Conservation (phyloP, 2,329 filamentous ascomycete genomes). For the Colletotrichum caudatum region DNA sequence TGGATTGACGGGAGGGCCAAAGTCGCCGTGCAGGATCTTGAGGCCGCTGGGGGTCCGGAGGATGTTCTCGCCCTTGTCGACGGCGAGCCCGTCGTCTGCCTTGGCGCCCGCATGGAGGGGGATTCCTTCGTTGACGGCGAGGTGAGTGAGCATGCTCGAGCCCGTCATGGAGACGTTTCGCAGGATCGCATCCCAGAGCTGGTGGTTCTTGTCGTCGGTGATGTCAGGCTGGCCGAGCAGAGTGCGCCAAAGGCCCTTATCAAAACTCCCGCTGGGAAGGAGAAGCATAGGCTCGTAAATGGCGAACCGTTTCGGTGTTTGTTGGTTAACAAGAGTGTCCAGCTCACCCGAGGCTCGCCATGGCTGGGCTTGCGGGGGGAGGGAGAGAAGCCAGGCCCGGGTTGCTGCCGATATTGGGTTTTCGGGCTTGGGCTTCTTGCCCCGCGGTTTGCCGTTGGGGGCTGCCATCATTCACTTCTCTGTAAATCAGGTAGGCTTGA, state of each 20-base stretch:
- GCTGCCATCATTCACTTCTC: background rate
- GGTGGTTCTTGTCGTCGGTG: conserved; percentile 44
- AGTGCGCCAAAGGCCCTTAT: conserved; percentile 53
- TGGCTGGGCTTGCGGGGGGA: conserved; percentile 43
- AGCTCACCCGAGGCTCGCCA: conserved; percentile 36
- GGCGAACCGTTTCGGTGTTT: conserved; percentile 69
- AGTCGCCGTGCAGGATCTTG: conserved; percentile 78
- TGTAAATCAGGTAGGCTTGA: background rate
- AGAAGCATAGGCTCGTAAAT: conserved; percentile 72
- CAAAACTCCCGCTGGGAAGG: conserved; percentile 70
- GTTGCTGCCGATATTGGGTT: conserved; percentile 54
- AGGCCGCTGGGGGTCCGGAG: conserved; percentile 80
- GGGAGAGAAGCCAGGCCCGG: conserved; percentile 50
- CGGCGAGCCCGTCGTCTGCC: background rate
- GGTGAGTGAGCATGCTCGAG: conserved; percentile 62
- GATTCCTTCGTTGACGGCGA: conserved; percentile 73
- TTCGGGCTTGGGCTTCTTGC: conserved; percentile 47
- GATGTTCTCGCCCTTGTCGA: conserved; percentile 68
- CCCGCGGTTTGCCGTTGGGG: conserved; percentile 39
- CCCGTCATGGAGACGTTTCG: conserved; percentile 57
- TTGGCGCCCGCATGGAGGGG: conserved; percentile 55
- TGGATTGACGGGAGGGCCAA: conserved; percentile 65
- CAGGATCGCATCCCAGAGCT: conserved; percentile 65
- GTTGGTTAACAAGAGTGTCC: conserved; percentile 51
- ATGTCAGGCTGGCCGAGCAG: conserved; percentile 48